These are phyloP conservation scores for Helianthus tuberosus DNA, from an alignment of 129 eudicot species.

Conservation along the genomic window DNA sequence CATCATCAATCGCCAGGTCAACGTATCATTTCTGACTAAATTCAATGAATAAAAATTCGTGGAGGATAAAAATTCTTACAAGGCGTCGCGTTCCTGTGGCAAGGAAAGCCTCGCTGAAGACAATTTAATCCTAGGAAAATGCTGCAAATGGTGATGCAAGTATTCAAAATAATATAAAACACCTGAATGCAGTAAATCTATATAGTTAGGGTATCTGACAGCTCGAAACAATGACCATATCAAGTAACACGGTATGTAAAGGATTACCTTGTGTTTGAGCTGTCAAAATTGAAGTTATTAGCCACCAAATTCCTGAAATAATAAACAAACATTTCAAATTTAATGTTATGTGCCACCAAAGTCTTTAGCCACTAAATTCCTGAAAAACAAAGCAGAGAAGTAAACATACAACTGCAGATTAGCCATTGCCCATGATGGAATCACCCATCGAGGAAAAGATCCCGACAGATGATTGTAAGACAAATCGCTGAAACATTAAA, in stretches of 20 bases:
- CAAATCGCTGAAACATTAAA: conserved; percentile 59
- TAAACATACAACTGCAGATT: conserved; percentile 66
- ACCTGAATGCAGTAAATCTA: conserved; percentile 1
- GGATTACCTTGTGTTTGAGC: conserved; percentile 48
- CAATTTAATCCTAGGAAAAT: conserved; percentile 41
- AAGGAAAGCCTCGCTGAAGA: conserved; percentile 55
- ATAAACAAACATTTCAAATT: conserved; percentile 9
- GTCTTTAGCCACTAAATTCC: neutral
- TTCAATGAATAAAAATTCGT: conserved; percentile 22
- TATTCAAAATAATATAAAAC: neutral
- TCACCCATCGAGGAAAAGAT: conserved; percentile 68
- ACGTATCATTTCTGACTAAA: conserved; percentile 23
- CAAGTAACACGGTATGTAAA: neutral
- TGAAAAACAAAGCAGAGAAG: conserved; percentile 9
- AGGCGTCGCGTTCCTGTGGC: conserved; percentile 44
- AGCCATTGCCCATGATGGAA: conserved; percentile 34
- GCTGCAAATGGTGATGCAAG: conserved; percentile 27
- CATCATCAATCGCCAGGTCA: conserved; percentile 21
- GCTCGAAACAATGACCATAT: neutral
- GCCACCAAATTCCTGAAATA: conserved; percentile 69
- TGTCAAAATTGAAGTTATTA: conserved; percentile 54
- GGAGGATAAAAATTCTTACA: conserved; percentile 33
- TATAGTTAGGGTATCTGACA: neutral
- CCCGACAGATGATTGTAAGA: conserved; percentile 82
- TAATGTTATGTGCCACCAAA: neutral